Conservation (phyloP, 2,329 filamentous ascomycete species). For the Trichoderma semiorbis region DNA sequence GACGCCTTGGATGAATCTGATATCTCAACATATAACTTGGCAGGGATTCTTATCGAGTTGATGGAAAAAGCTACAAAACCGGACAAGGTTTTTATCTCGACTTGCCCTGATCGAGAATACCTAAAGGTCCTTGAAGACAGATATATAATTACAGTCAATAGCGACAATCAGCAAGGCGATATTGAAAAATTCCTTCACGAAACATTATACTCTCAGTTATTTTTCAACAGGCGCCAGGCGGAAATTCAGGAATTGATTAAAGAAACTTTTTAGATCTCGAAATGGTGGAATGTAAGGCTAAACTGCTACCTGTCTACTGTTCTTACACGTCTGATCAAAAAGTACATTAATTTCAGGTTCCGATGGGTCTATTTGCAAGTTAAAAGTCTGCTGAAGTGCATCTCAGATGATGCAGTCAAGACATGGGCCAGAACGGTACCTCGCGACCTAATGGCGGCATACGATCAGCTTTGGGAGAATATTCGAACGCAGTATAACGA, state of each 20-base stretch:
- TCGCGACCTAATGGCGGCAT: slow-evolving; percentile 17
- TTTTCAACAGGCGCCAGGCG: not conserved
- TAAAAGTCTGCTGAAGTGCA: slow-evolving; percentile 2
- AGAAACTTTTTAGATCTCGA: not conserved
- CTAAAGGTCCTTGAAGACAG: not conserved
- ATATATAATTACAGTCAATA: slow-evolving; percentile 15
- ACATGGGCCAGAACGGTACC: slow-evolving; percentile 18
- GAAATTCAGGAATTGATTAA: not conserved
- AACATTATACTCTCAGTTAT: not conserved
- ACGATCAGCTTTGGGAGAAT: slow-evolving; percentile 14
- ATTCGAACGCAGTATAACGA: not conserved
- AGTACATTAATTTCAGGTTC: slow-evolving; percentile 21
- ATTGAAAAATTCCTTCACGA: slow-evolving; percentile 21
- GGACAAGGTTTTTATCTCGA: slow-evolving; percentile 22
- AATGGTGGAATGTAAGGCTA: slow-evolving; percentile 6
- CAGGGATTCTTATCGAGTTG: slow-evolving; percentile 14
- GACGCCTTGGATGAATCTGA: slow-evolving; percentile 23
- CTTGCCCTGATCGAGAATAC: slow-evolving; percentile 18
- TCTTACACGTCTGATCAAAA: not conserved
- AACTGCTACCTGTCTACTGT: not conserved
- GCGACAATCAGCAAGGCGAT: slow-evolving; percentile 19
- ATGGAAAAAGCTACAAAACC: slow-evolving; percentile 13
- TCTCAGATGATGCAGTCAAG: slow-evolving; percentile 15
- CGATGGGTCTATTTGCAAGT: slow-evolving; percentile 24
- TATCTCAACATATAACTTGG: slow-evolving; percentile 10